Conservation (phyloP, 305 asterid genomes). For the Plantago lanceolata region DNA sequence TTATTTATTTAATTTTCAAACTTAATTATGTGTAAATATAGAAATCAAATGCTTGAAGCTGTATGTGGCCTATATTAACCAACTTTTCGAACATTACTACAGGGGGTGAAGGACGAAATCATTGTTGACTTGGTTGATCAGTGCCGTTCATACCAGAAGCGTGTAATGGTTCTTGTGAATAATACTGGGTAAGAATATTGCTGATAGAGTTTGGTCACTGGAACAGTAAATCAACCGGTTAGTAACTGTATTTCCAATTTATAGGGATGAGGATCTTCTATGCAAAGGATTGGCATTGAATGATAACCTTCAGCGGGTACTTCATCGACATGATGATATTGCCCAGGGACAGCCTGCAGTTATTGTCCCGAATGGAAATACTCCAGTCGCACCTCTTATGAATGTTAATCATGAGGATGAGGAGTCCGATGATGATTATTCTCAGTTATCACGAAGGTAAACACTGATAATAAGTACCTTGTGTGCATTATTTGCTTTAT, state of each 20-base stretch:
- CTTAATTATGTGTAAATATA: no score
- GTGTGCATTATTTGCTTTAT: neutral
- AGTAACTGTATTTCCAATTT: slow-evolving; percentile 11
- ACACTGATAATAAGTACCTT: neutral
- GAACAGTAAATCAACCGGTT: slow-evolving; percentile 8
- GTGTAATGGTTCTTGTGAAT: slow-evolving; percentile 84
- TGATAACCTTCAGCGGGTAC: slow-evolving; percentile 76
- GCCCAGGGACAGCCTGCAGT: slow-evolving; percentile 47
- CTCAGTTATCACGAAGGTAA: slow-evolving; percentile 82
- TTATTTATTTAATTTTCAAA: neutral
- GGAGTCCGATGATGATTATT: slow-evolving; percentile 86
- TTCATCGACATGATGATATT: slow-evolving; percentile 62
- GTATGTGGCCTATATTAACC: neutral
- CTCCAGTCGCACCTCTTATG: slow-evolving; percentile 69
- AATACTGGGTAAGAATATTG: slow-evolving; percentile 59
- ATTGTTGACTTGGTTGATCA: slow-evolving; percentile 90
- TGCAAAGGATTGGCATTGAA: slow-evolving; percentile 73
- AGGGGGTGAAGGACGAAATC: slow-evolving; percentile 82
- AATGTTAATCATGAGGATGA: slow-evolving; percentile 86
- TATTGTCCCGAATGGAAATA: slow-evolving; percentile 31
- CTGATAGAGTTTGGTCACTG: neutral
- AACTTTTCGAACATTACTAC: slow-evolving; percentile 15
- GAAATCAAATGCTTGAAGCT: neutral
- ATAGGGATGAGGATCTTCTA: slow-evolving; percentile 85
- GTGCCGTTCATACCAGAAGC: slow-evolving; percentile 80